Base-by-base conservation (phyloP, 768 basidiomycete species). In the Arthromyces matolae region DNA sequence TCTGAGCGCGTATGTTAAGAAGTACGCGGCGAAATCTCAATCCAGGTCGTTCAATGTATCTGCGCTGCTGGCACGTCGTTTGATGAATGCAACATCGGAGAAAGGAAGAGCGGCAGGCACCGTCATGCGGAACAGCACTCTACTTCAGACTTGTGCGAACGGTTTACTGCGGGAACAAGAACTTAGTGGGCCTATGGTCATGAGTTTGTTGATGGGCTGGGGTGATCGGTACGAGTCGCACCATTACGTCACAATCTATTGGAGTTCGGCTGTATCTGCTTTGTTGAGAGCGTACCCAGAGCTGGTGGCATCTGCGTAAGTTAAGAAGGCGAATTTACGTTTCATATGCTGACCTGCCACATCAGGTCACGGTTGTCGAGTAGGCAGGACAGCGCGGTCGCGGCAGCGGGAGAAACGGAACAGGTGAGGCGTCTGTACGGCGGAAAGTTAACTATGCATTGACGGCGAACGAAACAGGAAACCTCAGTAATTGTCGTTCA, bases 121-220 rank as follows among this genome's bases (percentile, higher is more conserved):
- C 53, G 48, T 0, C 57, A 71, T 9, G 20, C 44, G 1, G 64
- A 71, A 5, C 41, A n/a, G 57, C 0, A 18, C 68, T 0, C 47
- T 75, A 1, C 23, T 76, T 0, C 69, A 69, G 28, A 51, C 62
- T 0, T 33, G 70, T 0, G 52, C 64, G 1, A 48, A 74, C 51
- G 50, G 61, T 0, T 48, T 74, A 0, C 75, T 68, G 37, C 32
- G 51, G 0, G 63, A 73, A 40, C 71, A 73, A 45, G 75, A 76
- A 34, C 33, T 71, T 0, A 49, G 63, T 0, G 71, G 55, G 0
- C 69, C 69, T 1, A 65, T 70, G 64, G 67, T 75, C 0, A 63
- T 73, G 0, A 60, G 61, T 0, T 74, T 74, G 36, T 53, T 77
- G 0, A 73, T 76, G 73, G 71, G 69, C 2, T 75, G 69, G 71